Evolutionary conservation across 345 rosid genomes (phyloP).

Genomic region (Rhizophora apiculata): DNA sequence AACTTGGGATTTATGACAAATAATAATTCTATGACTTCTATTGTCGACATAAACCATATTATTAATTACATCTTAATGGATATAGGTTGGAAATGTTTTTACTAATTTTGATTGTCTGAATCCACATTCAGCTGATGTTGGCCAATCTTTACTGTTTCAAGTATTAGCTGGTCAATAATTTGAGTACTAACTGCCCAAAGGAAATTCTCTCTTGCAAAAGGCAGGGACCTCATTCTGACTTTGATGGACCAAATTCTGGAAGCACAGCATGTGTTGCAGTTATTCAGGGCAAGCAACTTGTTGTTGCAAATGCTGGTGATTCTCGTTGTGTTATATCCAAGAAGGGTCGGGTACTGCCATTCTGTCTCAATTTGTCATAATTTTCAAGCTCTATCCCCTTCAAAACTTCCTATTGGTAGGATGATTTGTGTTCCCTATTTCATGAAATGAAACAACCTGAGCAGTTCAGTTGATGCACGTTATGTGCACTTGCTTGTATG

Average conservation of each 20-base stretch:
- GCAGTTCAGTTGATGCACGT: too few species aligned
- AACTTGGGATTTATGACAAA: too few species aligned
- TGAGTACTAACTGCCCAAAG: background rate
- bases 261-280: conserved; percentile 86
- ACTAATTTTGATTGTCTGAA: too few species aligned
- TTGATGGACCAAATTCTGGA: conserved; percentile 81
- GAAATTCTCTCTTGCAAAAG: background rate
- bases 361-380: background rate
- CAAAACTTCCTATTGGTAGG: too few species aligned
- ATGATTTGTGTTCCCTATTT: background rate
- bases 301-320: conserved; percentile 94
- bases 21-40: background rate
- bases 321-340: conserved; percentile 91
- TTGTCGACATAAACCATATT: background rate
- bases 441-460: too few species aligned
- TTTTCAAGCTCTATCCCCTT: background rate
- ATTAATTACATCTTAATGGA: background rate
- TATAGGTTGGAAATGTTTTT: too few species aligned
- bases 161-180: background rate
- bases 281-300: conserved; percentile 56
- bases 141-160: background rate
- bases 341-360: conserved; percentile 72
- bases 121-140: background rate
- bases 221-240: conserved; percentile 95
- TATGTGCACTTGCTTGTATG: too few species aligned